Evolutionary conservation across 495 filamentous ascomycete genomes (phyloP), one percentile per base, ranked within the genome.

Genomic region (Terfezia boudieri): DNA sequence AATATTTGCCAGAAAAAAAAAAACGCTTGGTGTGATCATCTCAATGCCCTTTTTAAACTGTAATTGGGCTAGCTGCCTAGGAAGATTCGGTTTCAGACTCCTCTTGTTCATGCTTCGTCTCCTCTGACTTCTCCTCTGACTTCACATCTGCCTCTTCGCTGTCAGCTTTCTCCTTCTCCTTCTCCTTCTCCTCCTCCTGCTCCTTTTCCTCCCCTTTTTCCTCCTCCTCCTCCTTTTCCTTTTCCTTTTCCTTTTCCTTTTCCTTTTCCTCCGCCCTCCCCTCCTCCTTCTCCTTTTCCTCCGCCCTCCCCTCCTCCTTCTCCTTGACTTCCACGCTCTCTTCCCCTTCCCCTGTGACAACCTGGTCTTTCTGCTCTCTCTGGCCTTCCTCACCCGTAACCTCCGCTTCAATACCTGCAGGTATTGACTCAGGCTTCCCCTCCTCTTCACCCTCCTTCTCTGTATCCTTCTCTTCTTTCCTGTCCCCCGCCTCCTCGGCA

Each of bases 401-500:
- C 43, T 7, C 41, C 35, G 53, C 57, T 4, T 11, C 48, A n/a
- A 32, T 37, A 63, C 20, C 50, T 8, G 58, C 58, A 49, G 68
- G 64, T 54, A 73, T 69, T 14, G 72, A 69, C 49, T 69, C 71
- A 12, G 71, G 67, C 20, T 71, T 70, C 7, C 72, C 71, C 50
- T 67, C 67, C 49, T 58, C 59, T 12, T 66, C 50, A 43, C 70
- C 69, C 32, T 64, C 54, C 46, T 71, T 69, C 35, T 10, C 16
- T 20, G 26, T 9, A 4, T 37, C 36, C 14, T 43, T 43, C 10
- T 36, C 50, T 53, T 16, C 20, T 16, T 37, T 20, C 32, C 20
- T 20, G 4, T n/a, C 43, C 14, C 20, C 43, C 1, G 14, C 20
- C 43, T 48, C 20, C 43, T n/a, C 43, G 43, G 14, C 43, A 48